These are phyloP conservation scores for Globisporangium barbulae DNA, from an alignment of 352 stramenopile species.

Conservation along the genomic window DNA sequence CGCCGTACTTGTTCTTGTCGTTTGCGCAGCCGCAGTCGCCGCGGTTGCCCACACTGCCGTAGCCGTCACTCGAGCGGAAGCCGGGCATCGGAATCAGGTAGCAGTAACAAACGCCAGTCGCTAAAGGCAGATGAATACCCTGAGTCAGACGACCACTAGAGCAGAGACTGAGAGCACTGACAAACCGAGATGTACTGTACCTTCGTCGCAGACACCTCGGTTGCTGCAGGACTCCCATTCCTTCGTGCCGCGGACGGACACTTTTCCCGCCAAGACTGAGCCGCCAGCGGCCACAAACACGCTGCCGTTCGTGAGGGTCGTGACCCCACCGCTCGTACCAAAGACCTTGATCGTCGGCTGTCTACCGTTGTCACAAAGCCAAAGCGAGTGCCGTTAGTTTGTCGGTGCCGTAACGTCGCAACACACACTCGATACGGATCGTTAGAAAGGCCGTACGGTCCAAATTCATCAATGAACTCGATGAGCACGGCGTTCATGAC, in stretches of 20 bases:
- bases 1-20: constrained; percentile 73
- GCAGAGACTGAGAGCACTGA: constrained; percentile 18
- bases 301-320: constrained; percentile 40
- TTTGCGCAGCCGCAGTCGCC: constrained; percentile 91
- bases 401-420: neutral
- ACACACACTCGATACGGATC: neutral
- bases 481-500: constrained; percentile 50
- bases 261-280: constrained; percentile 30
- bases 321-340: constrained; percentile 26
- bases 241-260: constrained; percentile 79
- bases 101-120: constrained; percentile 45
- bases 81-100: constrained; percentile 69
- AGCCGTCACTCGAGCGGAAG: constrained; percentile 81
- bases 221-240: constrained; percentile 89
- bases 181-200: constrained; percentile 13
- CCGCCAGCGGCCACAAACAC: constrained; percentile 50
- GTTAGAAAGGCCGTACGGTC: constrained; percentile 40
- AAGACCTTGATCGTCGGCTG: constrained; percentile 63
- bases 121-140: constrained; percentile 24
- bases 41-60: constrained; percentile 79
- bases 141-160: neutral
- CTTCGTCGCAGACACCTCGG: constrained; percentile 79
- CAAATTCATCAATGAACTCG: constrained; percentile 61
- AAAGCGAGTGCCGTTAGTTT: neutral
- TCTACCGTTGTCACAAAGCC: constrained; percentile 21